Percentiles rank a stretch among this genome's conserved stretches.
These are phyloP conservation scores for Davidsoniella neocaledoniae DNA, from an alignment of 2,329 filamentous ascomycete genomes.

Conservation along the genomic window DNA sequence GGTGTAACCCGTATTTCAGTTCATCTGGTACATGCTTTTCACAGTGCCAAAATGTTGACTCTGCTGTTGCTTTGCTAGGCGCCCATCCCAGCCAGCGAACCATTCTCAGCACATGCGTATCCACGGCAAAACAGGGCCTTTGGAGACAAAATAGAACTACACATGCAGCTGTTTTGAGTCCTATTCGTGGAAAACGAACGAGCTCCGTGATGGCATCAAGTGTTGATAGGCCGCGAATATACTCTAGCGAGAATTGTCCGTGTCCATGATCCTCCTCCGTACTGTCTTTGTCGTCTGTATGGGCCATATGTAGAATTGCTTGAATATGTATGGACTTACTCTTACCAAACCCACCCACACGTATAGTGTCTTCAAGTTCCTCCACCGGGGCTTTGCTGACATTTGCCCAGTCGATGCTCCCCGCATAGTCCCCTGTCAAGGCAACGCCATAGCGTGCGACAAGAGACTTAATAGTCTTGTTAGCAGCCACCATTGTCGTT, in stretches of 20 bases:
- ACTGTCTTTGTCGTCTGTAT: neutral
- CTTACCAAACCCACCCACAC: constrained; percentile 51
- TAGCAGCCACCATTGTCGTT: constrained; percentile 35
- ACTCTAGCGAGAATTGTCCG: constrained; percentile 31
- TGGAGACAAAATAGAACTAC: constrained; percentile 39
- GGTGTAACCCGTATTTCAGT: constrained; percentile 38
- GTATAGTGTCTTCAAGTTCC: constrained; percentile 53
- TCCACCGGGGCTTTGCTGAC: constrained; percentile 41
- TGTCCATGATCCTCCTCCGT: neutral
- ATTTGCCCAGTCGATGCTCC: constrained; percentile 59
- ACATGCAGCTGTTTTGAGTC: constrained; percentile 40
- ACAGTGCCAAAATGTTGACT: constrained; percentile 35
- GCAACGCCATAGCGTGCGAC: constrained; percentile 47
- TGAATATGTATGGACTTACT: constrained; percentile 60
- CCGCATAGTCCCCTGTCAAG: constrained; percentile 45
- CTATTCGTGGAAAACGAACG: constrained; percentile 33
- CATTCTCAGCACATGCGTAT: constrained; percentile 38
- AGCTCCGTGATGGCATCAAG: constrained; percentile 34
- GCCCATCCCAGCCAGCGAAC: constrained; percentile 37
- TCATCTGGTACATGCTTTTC: constrained; percentile 33
- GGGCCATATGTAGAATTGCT: constrained; percentile 51
- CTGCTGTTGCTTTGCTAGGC: constrained; percentile 29
- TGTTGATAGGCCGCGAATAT: constrained; percentile 28
- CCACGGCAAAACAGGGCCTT: constrained; percentile 37
- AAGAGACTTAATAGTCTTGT: constrained; percentile 47